Evolutionary conservation across 139 green algal genomes (phyloP).

Genomic region (Pycnococcus provasolii): DNA sequence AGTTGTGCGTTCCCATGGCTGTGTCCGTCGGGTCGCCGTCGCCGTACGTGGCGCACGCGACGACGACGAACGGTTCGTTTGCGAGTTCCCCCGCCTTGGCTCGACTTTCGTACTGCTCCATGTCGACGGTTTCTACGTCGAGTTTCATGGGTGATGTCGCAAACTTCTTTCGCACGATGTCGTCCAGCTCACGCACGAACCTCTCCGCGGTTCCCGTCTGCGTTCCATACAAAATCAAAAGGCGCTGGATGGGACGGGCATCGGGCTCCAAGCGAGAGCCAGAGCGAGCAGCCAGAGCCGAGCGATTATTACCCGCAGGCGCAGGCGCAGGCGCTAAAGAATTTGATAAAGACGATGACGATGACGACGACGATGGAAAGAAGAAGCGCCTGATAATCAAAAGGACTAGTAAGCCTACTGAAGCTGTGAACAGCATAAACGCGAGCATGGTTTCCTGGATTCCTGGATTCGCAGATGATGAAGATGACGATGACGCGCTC

Average conservation of each 20-base stretch:
- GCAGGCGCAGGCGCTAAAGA: too few relatives aligned
- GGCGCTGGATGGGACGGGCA: not conserved
- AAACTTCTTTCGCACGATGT: constrained; percentile 37
- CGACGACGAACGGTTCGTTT: constrained; percentile 4
- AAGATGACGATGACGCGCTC: too few relatives aligned
- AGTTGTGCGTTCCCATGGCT: constrained; percentile 69
- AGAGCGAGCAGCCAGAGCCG: too few relatives aligned
- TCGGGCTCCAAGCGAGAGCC: too few relatives aligned
- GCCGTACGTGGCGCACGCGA: constrained; percentile 65
- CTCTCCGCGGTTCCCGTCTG: constrained; percentile 84
- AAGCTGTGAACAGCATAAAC: too few relatives aligned
- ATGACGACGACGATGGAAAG: too few relatives aligned
- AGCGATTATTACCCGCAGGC: too few relatives aligned
- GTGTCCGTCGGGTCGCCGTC: constrained; percentile 94
- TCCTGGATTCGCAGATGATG: too few relatives aligned
- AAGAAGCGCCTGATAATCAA: too few relatives aligned
- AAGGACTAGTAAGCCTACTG: too few relatives aligned
- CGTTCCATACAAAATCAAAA: constrained; percentile 49
- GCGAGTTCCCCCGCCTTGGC: constrained; percentile 54
- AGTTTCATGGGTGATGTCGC: not conserved
- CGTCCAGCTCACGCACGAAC: constrained; percentile 57
- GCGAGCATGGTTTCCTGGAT: too few relatives aligned
- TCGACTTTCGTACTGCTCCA: constrained; percentile 30
- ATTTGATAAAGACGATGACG: too few relatives aligned
- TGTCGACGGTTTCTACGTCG: constrained; percentile 37